Percentiles rank a stretch among this genome's conserved stretches.
Evolutionary conservation across 345 rosid species (phyloP).

Genomic region (Adansonia digitata): DNA sequence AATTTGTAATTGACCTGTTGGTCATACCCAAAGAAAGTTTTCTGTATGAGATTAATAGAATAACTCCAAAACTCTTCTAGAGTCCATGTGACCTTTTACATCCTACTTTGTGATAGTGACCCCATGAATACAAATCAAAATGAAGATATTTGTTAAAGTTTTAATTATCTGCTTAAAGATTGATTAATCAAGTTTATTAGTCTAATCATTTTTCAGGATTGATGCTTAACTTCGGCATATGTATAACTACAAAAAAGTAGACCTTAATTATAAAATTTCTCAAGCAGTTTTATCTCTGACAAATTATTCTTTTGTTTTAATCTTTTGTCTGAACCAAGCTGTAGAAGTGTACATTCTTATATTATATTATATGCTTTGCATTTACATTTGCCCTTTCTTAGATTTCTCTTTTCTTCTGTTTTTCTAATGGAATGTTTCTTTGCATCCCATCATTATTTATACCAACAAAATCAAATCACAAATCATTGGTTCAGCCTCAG

Average conservation of each 20-base stretch:
- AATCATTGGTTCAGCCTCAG: not conserved
- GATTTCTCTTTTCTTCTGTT: not conserved
- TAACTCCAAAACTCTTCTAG: too few relatives aligned
- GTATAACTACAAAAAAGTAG: not conserved
- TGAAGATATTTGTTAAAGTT: not conserved
- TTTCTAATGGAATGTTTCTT: not conserved
- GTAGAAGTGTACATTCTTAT: slow-evolving; percentile 4
- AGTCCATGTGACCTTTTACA: not conserved
- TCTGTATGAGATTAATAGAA: too few relatives aligned
- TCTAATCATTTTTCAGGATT: not conserved
- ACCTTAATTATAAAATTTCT: not conserved
- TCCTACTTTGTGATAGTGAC: too few relatives aligned
- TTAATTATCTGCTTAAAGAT: not conserved
- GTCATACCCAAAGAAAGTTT: too few relatives aligned
- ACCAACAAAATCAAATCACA: not conserved
- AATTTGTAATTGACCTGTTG: not conserved
- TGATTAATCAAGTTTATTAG: not conserved
- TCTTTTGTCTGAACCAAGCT: not conserved
- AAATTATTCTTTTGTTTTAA: not conserved
- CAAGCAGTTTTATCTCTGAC: not conserved
- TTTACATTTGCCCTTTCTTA: not conserved
- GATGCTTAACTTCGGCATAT: slow-evolving; percentile 10
- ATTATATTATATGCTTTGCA: not conserved
- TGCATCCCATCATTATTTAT: not conserved
- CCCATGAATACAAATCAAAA: not conserved